phyloP scores from a whole-genome alignment of 2,329 filamentous ascomycete genomes.

The Apiospora kogelbergensis region DNA sequence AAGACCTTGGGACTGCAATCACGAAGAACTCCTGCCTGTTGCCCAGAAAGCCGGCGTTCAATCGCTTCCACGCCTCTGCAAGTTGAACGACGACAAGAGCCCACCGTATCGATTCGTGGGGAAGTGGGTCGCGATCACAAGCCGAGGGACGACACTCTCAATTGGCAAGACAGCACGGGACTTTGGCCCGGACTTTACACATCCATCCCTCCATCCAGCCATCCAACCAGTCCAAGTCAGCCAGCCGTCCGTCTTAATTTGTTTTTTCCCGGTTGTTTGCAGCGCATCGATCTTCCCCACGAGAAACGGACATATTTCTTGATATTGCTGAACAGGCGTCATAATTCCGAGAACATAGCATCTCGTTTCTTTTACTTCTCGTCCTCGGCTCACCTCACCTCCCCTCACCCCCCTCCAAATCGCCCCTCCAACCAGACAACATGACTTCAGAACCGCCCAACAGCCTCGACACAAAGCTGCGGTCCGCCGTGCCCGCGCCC shows the following conservation, averaged over 20 bases:
- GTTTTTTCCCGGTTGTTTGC: not conserved
- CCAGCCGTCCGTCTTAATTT: not conserved
- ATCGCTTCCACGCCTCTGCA: not conserved
- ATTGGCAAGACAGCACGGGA: not conserved
- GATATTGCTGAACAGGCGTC: too few species aligned
- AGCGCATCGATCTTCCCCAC: too few species aligned
- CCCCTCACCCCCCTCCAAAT: not conserved
- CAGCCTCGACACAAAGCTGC: slow-evolving; percentile 33
- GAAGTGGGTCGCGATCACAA: slow-evolving; percentile 12
- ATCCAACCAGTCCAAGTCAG: not conserved
- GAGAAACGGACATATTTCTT: too few species aligned
- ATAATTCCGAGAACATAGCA: too few species aligned
- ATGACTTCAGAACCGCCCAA: slow-evolving; percentile 2
- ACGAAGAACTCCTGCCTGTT: not conserved
- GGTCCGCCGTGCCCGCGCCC: slow-evolving; percentile 31
- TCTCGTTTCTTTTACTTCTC: not conserved
- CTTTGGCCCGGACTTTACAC: not conserved
- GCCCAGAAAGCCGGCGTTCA: not conserved
- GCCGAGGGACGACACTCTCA: slow-evolving; percentile 8
- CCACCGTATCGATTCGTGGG: slow-evolving; percentile 6
- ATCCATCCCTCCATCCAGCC: not conserved
- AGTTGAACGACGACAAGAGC: not conserved
- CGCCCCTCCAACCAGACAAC: not conserved
- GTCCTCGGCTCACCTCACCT: not conserved
- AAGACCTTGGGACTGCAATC: not conserved